Base-by-base conservation (phyloP, 2,329 filamentous ascomycete genomes). In the Metarhizium anisopliae region DNA sequence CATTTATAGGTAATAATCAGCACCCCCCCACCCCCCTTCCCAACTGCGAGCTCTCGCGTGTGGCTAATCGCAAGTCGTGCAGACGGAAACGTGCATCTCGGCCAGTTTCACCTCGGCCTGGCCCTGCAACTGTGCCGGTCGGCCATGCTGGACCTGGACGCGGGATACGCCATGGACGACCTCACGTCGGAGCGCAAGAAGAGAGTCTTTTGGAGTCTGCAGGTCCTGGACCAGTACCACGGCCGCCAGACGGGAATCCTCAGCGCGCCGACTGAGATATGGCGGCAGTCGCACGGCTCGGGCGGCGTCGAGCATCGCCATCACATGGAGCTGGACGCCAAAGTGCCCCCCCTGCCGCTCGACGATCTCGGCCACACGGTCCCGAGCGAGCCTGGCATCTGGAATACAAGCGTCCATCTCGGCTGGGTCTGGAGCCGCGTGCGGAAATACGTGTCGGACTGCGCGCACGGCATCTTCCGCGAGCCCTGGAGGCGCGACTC, bases 401-500 rank as follows among this genome's bases (percentile, higher is more conserved):
- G 77, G 77, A 79, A 75, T 54, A 71, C 76, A 10, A 72, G 73
- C 5, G 67, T 76, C 1, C 73, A 78, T 53, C 71, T 80, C 1
- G 75, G 74, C 1, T 78, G 76, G 76, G 72, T 79, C 4, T 80
- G 77, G 77, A 78, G 75, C 54, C 69, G 72, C 43, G 72, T 75
- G 1, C 58, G 72, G 50, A 67, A 71, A 29, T 80, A 79, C 53
- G 74, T 79, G 0, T 75, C 72, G 1, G 71, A 79, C 58, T 79
- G 77, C 55, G 67, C 76, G 0, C 71, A 69, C 36, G 76, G 76
- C 52, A 71, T 72, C 13, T 64, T 78, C 38, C 75, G 72, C 51
- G 77, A 79, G 56, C 77, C 77, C 0, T 80, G 77, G 77, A 66
- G 76, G 14, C 72, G 77, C 59, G 76, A 79, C 62, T 80, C 77